Evolutionary conservation across 352 stramenopile species (phyloP).

Genomic region (Pythium sukuiense): DNA sequence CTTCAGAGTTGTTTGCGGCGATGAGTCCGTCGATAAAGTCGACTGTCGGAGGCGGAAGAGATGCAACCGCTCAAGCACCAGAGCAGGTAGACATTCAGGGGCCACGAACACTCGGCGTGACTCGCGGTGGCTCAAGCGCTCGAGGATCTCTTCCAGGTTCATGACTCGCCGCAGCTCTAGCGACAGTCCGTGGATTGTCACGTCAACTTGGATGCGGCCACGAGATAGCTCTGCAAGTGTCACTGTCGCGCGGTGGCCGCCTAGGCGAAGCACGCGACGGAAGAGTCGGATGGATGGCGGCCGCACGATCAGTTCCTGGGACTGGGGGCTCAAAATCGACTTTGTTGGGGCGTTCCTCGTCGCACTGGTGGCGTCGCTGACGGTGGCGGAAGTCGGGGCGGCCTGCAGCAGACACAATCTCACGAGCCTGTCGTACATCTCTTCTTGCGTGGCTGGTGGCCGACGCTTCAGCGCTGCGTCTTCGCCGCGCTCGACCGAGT

Average conservation of each 20-base stretch:
- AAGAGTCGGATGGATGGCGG: constrained; percentile 54
- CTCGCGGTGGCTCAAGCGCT: constrained; percentile 44
- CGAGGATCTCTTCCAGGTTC: constrained; percentile 54
- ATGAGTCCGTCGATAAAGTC: neutral
- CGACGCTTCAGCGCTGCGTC: constrained; percentile 28
- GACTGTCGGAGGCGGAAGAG: constrained; percentile 33
- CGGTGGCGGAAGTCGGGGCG: neutral
- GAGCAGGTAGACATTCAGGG: constrained; percentile 30
- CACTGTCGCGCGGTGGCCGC: constrained; percentile 46
- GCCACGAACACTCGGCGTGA: constrained; percentile 35
- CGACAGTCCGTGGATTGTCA: constrained; percentile 40
- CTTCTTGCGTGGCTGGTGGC: constrained; percentile 41
- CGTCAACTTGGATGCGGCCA: constrained; percentile 59
- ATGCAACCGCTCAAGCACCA: constrained; percentile 67
- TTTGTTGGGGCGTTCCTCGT: neutral
- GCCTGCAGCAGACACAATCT: constrained; percentile 51
- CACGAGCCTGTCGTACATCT: constrained; percentile 72
- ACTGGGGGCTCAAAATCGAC: neutral
- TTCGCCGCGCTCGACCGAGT: constrained; percentile 46
- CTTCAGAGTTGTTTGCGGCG: constrained; percentile 5
- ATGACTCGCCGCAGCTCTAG: constrained; percentile 32
- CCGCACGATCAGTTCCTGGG: constrained; percentile 42
- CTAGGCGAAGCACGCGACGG: constrained; percentile 45
- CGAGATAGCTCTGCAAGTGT: constrained; percentile 67
- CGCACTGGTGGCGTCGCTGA: neutral